Evolutionary conservation across 352 stramenopile genomes (phyloP).

Genomic region (Thalassiosira exigua): DNA sequence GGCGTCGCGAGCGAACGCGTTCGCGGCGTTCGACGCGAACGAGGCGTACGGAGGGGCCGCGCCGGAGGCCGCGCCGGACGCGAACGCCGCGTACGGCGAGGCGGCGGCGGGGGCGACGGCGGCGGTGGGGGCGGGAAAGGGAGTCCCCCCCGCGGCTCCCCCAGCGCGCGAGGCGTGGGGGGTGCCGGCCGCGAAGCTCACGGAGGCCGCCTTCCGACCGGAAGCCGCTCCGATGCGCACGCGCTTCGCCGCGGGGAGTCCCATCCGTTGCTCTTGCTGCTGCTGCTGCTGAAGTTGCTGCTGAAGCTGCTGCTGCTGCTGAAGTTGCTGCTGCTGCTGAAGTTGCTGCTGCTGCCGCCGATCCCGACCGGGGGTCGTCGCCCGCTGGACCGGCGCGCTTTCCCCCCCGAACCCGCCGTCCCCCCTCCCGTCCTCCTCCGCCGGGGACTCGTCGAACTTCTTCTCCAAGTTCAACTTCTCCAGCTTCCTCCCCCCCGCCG

Average conservation of each 20-base stretch:
- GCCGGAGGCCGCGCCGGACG: too few relatives aligned
- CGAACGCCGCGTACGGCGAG: neutral
- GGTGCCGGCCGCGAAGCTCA: neutral
- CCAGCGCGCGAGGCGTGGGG: neutral
- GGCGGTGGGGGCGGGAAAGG: slow-evolving; percentile 3
- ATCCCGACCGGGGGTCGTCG: neutral
- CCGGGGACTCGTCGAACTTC: slow-evolving; percentile 16
- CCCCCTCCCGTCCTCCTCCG: slow-evolving; percentile 6
- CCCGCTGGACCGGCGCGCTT: slow-evolving; percentile 23
- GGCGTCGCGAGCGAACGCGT: neutral
- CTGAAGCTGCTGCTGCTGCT: too few relatives aligned
- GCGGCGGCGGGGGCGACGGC: neutral
- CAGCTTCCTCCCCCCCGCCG: slow-evolving; percentile 4
- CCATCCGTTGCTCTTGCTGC: neutral
- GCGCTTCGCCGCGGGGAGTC: slow-evolving; percentile 6
- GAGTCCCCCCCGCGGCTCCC: neutral
- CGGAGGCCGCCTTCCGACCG: neutral
- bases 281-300: too few relatives aligned
- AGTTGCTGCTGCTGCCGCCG: too few relatives aligned
- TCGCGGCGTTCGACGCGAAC: neutral
- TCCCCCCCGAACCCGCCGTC: neutral
- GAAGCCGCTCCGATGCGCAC: neutral
- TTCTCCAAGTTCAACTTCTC: slow-evolving; percentile 43
- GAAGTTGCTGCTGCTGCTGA: too few relatives aligned
- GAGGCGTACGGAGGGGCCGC: neutral